Conservation (phyloP, 257 asterid genomes). For the Solanum chiquidenum region DNA sequence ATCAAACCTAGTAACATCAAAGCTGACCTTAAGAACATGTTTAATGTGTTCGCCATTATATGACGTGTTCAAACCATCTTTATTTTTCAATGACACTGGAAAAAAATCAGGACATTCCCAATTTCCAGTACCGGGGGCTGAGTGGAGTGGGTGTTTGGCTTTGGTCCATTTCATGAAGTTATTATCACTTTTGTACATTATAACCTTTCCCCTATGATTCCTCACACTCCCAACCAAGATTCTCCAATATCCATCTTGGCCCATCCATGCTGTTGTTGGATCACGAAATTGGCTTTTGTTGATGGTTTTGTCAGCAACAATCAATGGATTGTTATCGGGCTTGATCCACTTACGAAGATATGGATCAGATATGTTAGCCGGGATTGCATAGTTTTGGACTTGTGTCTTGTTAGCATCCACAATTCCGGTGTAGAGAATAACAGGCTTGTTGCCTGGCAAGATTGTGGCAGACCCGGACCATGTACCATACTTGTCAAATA, state of each 20-base stretch:
- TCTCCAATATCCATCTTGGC: slow-evolving; percentile 50
- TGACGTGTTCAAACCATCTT: slow-evolving; percentile 42
- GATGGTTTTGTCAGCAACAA: slow-evolving; percentile 18
- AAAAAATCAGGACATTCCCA: slow-evolving; percentile 83
- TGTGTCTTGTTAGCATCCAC: slow-evolving; percentile 36
- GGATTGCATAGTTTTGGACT: slow-evolving; percentile 74
- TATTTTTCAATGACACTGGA: slow-evolving; percentile 25
- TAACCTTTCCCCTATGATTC: slow-evolving; percentile 24
- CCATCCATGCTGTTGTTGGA: slow-evolving; percentile 74
- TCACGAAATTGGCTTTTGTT: slow-evolving; percentile 63
- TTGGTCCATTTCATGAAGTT: slow-evolving; percentile 52
- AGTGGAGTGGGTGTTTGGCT: slow-evolving; percentile 40
- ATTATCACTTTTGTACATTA: slow-evolving; percentile 36
- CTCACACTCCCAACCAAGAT: slow-evolving; percentile 29
- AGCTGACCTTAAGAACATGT: slow-evolving; percentile 66
- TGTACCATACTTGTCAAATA: slow-evolving; percentile 55
- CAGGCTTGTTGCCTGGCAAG: slow-evolving; percentile 55
- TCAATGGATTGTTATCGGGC: slow-evolving; percentile 62
- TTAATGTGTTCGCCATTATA: slow-evolving; percentile 17
- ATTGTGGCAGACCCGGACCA: slow-evolving; percentile 85
- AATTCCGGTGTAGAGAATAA: slow-evolving; percentile 68
- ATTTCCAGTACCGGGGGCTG: slow-evolving; percentile 27
- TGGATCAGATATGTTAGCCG: slow-evolving; percentile 57
- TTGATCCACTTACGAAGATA: slow-evolving; percentile 51
- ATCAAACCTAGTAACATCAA: slow-evolving; percentile 32